Evolutionary conservation across 2,329 filamentous ascomycete genomes (phyloP), one percentile per base, ranked within the genome.

Genomic region (Tricladium varicosporioides): DNA sequence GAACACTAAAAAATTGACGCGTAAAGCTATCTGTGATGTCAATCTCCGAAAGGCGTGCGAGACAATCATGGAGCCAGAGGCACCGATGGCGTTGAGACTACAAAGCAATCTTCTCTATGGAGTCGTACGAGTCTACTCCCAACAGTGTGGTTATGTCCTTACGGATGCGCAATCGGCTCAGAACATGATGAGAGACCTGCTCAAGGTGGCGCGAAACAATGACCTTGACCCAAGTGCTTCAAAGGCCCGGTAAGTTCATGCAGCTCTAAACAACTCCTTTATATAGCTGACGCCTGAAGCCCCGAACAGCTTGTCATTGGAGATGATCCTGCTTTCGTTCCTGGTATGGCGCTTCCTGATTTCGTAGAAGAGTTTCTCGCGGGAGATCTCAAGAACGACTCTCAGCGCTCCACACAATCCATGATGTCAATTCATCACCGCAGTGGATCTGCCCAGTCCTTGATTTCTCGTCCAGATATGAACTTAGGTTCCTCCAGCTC

Each of bases 101-200:
- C 93, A 97, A 70, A 89, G 92, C 14, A 97, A 87, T 65, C 79
- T 99, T 15, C 83, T 99, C 27, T 92, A 88, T 70, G 92, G 92
- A 5, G 84, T 96, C 14, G 88, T 91, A 2, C 84, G 89, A 49
- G 92, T 97, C 15, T 96, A 91, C 71, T 80, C 84, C 22, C 89
- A 96, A 70, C 92, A 99, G 73, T 96, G 89, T 66, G 80, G 81
- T 40, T 99, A 96, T 70, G 84, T 96, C 19, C 84, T 97, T 48
- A 80, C 82, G 2, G 94, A 97, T 68, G 86, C 87, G 2, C 86
- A 92, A 71, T 85, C 83, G 63, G 85, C 89, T 40, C 86, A 91
- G 64, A 82, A 85, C 59, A 84, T 84, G 63, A 90, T 97, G 81
- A 80, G 82, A 62, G 76, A 83, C 1, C 83, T 92, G 69, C 77